Evolutionary conservation across 1,139 yeast species (phyloP), one percentile per base, ranked within the genome.

Genomic region (Yamadazyma atlantica): DNA sequence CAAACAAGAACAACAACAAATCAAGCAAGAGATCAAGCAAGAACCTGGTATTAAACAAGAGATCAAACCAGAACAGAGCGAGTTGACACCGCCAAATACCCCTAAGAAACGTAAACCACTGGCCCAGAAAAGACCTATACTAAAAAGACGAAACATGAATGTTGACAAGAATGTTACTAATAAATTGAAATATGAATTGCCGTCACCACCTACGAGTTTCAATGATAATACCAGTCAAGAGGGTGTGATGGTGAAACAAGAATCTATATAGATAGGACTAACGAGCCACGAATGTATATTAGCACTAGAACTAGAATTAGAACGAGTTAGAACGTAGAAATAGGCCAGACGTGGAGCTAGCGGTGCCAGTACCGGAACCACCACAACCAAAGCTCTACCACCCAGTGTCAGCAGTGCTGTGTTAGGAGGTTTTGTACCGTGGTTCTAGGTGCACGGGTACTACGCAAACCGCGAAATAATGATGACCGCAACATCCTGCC

Each of bases 181-280:
- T 8, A 42, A 42, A 15, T 15, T 45, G 5, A 53, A 50, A 32
- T 42, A 42, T 30, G 52, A 53, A 28, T 38, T 54, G 17, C 54
- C 58, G 3, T 46, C 60, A 11, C 60, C 61, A 4, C 39, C 48
- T 17, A 43, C 58, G 14, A 55, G 62, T 43, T 55, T 58, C 41
- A 43, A 36, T 30, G 53, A 34, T 4, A 28, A 28, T 16, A 28
- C 30, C 9, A 12, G 4, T 19, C 22, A 19, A 19, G 22, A 19
- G 8, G 30, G 30, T 3, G 30, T 28, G n/a, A 16, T 16, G 12
- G 30, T 28, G 12, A 28, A 28, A 11, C 30, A 28, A 28, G 30
- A 28, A 16, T 14, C 21, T 28, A 28, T 28, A 28, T 15, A 26
- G 16, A 9, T 12, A 26, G 5, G 30, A 28, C 16, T 26, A 4